These are phyloP conservation scores for Hypoxylon crocopeplum DNA, from an alignment of 495 filamentous ascomycete species.

Conservation along the genomic window DNA sequence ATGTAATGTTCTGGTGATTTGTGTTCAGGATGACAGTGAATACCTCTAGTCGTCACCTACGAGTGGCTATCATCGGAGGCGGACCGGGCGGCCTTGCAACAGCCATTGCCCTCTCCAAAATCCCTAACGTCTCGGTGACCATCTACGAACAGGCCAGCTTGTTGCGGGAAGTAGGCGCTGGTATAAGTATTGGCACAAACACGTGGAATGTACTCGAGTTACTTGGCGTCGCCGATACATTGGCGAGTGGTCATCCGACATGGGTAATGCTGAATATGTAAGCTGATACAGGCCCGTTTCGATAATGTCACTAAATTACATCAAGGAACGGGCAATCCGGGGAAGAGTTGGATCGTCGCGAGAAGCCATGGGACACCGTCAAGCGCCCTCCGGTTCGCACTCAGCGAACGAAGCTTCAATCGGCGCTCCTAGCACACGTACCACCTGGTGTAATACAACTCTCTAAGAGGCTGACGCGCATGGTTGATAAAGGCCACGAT, in stretches of 20 bases:
- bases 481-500: conserved; percentile 37
- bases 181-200: conserved; percentile 52
- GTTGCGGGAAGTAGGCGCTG: conserved; percentile 57
- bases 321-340: conserved; percentile 45
- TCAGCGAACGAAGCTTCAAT: conserved; percentile 50
- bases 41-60: conserved; percentile 6
- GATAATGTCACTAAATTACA: conserved; percentile 3
- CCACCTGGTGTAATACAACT: conserved; percentile 47
- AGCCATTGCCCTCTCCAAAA: conserved; percentile 55
- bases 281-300: neutral
- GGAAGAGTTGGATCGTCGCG: conserved; percentile 34
- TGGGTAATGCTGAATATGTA: conserved; percentile 40
- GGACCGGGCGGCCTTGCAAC: conserved; percentile 58
- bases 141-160: conserved; percentile 58
- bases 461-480: conserved; percentile 45
- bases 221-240: conserved; percentile 50
- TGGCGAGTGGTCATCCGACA: conserved; percentile 43
- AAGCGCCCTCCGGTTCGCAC: conserved; percentile 40
- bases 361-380: conserved; percentile 10
- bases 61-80: conserved; percentile 53
- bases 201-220: conserved; percentile 55
- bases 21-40: conserved; percentile 28
- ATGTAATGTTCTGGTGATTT: neutral
- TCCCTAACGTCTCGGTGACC: conserved; percentile 52
- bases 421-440: conserved; percentile 47